Percentiles rank a stretch among this genome's conserved stretches.
phyloP scores from a whole-genome alignment of 176 grass and related monocot genomes.

The Eleusine coracana region DNA sequence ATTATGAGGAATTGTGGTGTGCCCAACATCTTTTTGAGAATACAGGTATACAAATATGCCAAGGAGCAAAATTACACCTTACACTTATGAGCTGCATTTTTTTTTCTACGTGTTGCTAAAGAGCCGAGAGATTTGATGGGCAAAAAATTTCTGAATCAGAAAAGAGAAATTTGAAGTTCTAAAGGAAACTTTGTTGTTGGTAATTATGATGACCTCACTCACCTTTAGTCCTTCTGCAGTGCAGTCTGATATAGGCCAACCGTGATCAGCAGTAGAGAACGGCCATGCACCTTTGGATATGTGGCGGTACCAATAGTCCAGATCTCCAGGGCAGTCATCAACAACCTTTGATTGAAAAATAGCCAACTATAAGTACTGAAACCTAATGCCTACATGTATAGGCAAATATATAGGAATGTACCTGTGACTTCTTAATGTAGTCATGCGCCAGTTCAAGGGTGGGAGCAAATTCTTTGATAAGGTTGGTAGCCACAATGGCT shows the following conservation, averaged over 20 bases:
- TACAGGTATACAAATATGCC: slow-evolving; percentile 6
- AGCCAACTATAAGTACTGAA: slow-evolving; percentile 16
- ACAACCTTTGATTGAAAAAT: slow-evolving; percentile 59
- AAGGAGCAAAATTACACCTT: slow-evolving; percentile 25
- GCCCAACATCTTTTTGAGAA: slow-evolving; percentile 4
- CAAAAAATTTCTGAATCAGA: background rate
- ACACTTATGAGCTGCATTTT: background rate
- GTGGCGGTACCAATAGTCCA: slow-evolving; percentile 86
- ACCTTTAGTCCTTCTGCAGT: slow-evolving; percentile 95
- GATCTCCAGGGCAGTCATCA: slow-evolving; percentile 80
- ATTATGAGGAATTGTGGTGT: background rate
- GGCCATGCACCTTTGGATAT: slow-evolving; percentile 99
- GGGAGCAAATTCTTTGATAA: slow-evolving; percentile 62
- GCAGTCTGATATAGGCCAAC: slow-evolving; percentile 98
- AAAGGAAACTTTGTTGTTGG: background rate
- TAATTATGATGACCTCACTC: slow-evolving; percentile 10
- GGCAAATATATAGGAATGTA: slow-evolving; percentile 28
- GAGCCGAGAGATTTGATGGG: slow-evolving; percentile 14
- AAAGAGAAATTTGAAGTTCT: background rate
- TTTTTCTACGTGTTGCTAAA: background rate
- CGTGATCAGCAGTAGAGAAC: slow-evolving; percentile 88
- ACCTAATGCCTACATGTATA: slow-evolving; percentile 10
- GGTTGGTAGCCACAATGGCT: slow-evolving; percentile 72
- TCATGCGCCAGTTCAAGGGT: slow-evolving; percentile 74
- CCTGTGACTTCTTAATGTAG: slow-evolving; percentile 76